These are phyloP conservation scores for Prunus mira DNA, from an alignment of 306 rosid genomes.

Conservation along the genomic window DNA sequence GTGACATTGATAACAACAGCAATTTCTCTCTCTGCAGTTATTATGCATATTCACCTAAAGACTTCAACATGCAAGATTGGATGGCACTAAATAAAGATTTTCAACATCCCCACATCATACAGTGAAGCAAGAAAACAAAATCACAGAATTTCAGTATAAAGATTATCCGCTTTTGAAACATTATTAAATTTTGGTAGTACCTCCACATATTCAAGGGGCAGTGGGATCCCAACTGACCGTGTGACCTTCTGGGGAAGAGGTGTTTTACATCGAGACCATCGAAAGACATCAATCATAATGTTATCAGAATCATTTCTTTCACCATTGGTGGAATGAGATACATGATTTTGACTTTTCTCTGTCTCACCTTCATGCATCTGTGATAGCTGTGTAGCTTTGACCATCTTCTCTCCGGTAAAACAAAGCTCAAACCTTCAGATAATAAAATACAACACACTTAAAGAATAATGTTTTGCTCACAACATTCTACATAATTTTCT, in stretches of 20 bases:
- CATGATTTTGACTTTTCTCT: constrained; percentile 72
- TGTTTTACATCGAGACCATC: constrained; percentile 92
- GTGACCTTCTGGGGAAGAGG: constrained; percentile 82
- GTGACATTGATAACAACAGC: neutral
- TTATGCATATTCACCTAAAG: neutral
- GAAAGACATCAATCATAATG: constrained; percentile 62
- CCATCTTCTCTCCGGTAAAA: constrained; percentile 75
- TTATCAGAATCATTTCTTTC: constrained; percentile 63
- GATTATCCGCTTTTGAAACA: neutral
- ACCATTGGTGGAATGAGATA: constrained; percentile 55
- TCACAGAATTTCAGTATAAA: neutral
- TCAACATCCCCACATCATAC: neutral
- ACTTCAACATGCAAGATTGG: too few relatives aligned
- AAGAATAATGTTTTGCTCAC: neutral
- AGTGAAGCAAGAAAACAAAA: neutral
- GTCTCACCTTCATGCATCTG: constrained; percentile 53
- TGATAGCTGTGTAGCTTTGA: constrained; percentile 46
- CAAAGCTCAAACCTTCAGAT: constrained; percentile 82
- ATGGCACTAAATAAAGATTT: neutral
- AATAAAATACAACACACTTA: neutral
- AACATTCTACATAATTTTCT: neutral
- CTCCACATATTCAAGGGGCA: constrained; percentile 83
- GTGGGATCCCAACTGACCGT: constrained; percentile 78
- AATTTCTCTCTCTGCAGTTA: neutral
- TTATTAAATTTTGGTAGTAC: constrained; percentile 29